phyloP scores from a whole-genome alignment of 495 filamentous ascomycete species.

The Penicillium bovifimosum region DNA sequence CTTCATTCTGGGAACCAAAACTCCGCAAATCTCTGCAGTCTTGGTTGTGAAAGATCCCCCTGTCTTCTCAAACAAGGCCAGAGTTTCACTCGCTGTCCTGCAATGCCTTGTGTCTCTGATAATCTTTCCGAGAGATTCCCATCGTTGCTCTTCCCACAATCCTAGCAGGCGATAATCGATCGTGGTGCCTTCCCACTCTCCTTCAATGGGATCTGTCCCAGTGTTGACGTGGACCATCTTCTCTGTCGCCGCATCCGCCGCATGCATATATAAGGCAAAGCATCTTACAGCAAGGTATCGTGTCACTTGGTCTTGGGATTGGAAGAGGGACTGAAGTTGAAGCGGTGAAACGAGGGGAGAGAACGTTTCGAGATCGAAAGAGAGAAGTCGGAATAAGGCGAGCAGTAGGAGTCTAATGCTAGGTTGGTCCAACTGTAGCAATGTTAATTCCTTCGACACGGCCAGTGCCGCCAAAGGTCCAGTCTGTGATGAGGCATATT shows the following conservation, averaged over 20 bases:
- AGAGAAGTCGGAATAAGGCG: slow-evolving; percentile 69
- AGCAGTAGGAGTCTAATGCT: slow-evolving; percentile 49
- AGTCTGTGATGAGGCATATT: slow-evolving; percentile 40
- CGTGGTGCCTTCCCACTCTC: slow-evolving; percentile 65
- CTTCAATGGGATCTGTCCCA: slow-evolving; percentile 54
- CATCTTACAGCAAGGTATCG: slow-evolving; percentile 77
- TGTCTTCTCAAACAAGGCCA: slow-evolving; percentile 30
- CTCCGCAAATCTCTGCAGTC: slow-evolving; percentile 52
- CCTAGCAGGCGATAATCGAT: slow-evolving; percentile 84
- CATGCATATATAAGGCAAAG: slow-evolving; percentile 70
- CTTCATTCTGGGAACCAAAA: slow-evolving; percentile 62
- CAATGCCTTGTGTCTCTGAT: slow-evolving; percentile 16
- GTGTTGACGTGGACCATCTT: slow-evolving; percentile 62
- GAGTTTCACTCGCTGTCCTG: slow-evolving; percentile 19
- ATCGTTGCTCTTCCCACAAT: slow-evolving; percentile 66
- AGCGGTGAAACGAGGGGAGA: slow-evolving; percentile 55
- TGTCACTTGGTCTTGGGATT: slow-evolving; percentile 53
- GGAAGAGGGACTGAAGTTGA: slow-evolving; percentile 61
- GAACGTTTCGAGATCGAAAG: slow-evolving; percentile 63
- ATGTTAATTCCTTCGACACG: slow-evolving; percentile 33
- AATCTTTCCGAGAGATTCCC: slow-evolving; percentile 28
- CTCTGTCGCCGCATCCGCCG: slow-evolving; percentile 72
- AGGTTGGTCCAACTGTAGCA: slow-evolving; percentile 32
- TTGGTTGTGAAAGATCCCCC: slow-evolving; percentile 43
- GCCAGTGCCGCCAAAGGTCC: slow-evolving; percentile 38